Evolutionary conservation across 2,329 filamentous ascomycete species (phyloP).

Genomic region (Aspergillus aculeatus): DNA sequence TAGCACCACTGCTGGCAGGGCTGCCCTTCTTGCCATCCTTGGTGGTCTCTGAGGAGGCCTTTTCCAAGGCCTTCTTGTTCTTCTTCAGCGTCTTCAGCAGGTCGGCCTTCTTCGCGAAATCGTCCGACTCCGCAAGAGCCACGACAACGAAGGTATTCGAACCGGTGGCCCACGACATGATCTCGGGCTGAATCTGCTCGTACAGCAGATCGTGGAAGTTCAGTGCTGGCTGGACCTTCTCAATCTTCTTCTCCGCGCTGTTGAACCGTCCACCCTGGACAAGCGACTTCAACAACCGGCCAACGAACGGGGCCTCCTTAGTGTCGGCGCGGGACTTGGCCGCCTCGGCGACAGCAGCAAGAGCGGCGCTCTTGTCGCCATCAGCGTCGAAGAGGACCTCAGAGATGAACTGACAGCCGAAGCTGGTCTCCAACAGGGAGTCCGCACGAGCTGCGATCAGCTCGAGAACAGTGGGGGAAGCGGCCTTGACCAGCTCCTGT

Average conservation of each 20-base stretch:
- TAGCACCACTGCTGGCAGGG: conserved; percentile 48
- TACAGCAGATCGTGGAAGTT: conserved; percentile 82
- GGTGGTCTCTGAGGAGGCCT: conserved; percentile 56
- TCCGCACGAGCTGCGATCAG: conserved; percentile 68
- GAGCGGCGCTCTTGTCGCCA: conserved; percentile 73
- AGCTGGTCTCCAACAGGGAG: conserved; percentile 70
- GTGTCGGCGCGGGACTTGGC: conserved; percentile 48
- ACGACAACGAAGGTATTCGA: conserved; percentile 84
- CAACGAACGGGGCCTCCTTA: conserved; percentile 65
- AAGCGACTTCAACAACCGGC: conserved; percentile 85
- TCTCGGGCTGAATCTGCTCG: conserved; percentile 69
- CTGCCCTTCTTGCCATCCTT: conserved; percentile 42
- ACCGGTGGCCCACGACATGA: conserved; percentile 82
- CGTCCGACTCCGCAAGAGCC: conserved; percentile 71
- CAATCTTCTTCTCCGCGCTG: conserved; percentile 66
- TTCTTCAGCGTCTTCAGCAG: conserved; percentile 70
- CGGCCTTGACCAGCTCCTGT: conserved; percentile 69
- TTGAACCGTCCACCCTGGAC: conserved; percentile 89
- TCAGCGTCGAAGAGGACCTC: conserved; percentile 76
- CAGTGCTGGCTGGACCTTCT: conserved; percentile 71
- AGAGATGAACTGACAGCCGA: conserved; percentile 81
- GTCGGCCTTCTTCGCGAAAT: conserved; percentile 66
- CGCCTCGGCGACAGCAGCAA: conserved; percentile 61
- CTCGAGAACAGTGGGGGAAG: conserved; percentile 73
- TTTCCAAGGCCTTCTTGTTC: conserved; percentile 67